These are phyloP conservation scores for Geotrichum restrictum DNA, from an alignment of 1,139 yeast species.

Conservation along the genomic window DNA sequence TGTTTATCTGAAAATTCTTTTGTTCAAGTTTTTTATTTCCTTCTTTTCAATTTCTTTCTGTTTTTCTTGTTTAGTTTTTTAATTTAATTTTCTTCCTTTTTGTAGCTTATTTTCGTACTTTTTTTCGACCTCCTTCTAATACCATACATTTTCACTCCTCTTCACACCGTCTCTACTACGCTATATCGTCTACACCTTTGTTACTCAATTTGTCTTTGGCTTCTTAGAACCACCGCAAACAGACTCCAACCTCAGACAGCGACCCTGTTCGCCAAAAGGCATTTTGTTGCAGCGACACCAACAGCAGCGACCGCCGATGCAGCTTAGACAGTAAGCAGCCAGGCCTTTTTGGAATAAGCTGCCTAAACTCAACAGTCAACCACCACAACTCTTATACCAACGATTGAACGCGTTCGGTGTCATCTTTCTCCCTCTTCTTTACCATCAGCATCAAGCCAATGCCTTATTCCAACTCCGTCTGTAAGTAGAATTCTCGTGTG, in stretches of 20 bases:
- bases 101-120: not conserved
- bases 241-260: too few relatives aligned
- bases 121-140: not conserved
- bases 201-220: not conserved
- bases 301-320: not conserved
- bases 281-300: not conserved
- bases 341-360: not conserved
- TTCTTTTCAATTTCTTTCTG: not conserved
- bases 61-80: not conserved
- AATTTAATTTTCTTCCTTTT: not conserved
- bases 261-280: not conserved
- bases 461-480: not conserved
- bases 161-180: not conserved
- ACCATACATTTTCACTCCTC: not conserved
- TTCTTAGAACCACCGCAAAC: not conserved
- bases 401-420: not conserved
- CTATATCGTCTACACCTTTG: not conserved
- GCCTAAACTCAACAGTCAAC: not conserved
- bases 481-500: not conserved
- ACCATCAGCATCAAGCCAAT: not conserved
- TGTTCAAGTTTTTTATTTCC: not conserved
- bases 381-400: not conserved
- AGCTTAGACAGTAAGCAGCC: conserved; percentile 1
- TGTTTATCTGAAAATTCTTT: too few relatives aligned
- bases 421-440: too few relatives aligned